These are phyloP conservation scores for Penicillium crustosum DNA, from an alignment of 2,329 filamentous ascomycete genomes.

Conservation along the genomic window DNA sequence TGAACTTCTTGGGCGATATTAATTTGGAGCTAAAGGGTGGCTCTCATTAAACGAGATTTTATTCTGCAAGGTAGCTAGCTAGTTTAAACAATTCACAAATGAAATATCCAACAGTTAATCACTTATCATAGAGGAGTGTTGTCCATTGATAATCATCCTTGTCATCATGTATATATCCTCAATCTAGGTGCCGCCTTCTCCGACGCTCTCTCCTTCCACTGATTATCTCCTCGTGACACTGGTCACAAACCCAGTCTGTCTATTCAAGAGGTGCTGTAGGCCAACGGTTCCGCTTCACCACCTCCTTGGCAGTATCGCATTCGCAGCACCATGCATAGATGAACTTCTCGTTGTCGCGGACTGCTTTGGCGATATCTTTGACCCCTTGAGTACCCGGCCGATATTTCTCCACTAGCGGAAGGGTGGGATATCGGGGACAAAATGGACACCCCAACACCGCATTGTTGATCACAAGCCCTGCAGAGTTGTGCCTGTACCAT, in stretches of 20 bases:
- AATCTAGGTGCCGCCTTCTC: background rate
- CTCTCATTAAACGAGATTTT: background rate
- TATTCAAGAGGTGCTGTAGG: conserved; percentile 42
- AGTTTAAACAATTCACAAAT: conserved; percentile 1
- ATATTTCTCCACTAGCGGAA: conserved; percentile 15
- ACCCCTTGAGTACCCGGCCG: conserved; percentile 42
- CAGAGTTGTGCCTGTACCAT: background rate
- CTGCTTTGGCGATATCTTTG: conserved; percentile 40
- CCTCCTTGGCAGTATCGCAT: conserved; percentile 46
- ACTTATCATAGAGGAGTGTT: background rate
- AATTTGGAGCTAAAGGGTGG: background rate
- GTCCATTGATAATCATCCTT: background rate
- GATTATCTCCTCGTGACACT: conserved; percentile 31
- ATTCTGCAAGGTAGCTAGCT: background rate
- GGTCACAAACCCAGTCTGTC: conserved; percentile 45
- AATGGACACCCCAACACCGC: background rate
- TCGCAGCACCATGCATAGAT: conserved; percentile 52
- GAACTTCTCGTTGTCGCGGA: conserved; percentile 45
- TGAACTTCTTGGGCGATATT: background rate
- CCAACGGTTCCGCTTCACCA: conserved; percentile 48
- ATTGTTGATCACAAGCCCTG: background rate
- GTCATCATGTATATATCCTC: background rate
- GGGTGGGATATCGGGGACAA: background rate
- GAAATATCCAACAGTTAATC: background rate
- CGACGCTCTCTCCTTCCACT: background rate